Conservation (phyloP, 257 asterid genomes). For the Galeopsis tetrahit region DNA sequence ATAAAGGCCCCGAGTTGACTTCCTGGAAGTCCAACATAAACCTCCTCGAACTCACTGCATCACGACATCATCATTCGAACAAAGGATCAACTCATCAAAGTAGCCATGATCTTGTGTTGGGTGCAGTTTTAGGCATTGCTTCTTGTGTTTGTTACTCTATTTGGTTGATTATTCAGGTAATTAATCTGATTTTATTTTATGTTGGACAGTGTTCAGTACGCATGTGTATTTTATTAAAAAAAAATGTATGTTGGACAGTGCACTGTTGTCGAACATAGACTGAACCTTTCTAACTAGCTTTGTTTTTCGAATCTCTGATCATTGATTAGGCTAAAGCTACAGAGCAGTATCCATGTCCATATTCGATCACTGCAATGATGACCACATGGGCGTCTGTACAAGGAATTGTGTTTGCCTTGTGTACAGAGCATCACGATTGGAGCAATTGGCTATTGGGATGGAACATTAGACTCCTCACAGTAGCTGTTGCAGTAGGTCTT, state of each 20-base stretch:
- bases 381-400: constrained; percentile 51
- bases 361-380: constrained; percentile 63
- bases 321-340: constrained; percentile 50
- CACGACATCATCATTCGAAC: constrained; percentile 18
- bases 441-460: constrained; percentile 60
- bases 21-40: constrained; percentile 53
- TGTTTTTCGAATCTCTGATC: not conserved
- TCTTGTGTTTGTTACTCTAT: constrained; percentile 50
- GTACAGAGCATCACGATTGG: constrained; percentile 52
- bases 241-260: no score
- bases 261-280: no score
- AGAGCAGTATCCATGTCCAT: constrained; percentile 63
- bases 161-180: constrained; percentile 73
- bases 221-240: constrained; percentile 34
- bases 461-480: constrained; percentile 61
- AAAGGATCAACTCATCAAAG: not conserved
- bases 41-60: constrained; percentile 43
- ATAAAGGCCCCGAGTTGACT: constrained; percentile 60
- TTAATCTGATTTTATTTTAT: no score
- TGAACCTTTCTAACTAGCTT: no score
- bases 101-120: constrained; percentile 41
- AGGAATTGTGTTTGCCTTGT: constrained; percentile 44
- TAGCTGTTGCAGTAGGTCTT: constrained; percentile 45
- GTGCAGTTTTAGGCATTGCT: constrained; percentile 51
- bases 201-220: not conserved